A percentile compares a stretch with the other conserved stretches of the same genome.
Evolutionary conservation across 2,329 filamentous ascomycete genomes (phyloP).

Genomic region (Tolypocladium amazonense): DNA sequence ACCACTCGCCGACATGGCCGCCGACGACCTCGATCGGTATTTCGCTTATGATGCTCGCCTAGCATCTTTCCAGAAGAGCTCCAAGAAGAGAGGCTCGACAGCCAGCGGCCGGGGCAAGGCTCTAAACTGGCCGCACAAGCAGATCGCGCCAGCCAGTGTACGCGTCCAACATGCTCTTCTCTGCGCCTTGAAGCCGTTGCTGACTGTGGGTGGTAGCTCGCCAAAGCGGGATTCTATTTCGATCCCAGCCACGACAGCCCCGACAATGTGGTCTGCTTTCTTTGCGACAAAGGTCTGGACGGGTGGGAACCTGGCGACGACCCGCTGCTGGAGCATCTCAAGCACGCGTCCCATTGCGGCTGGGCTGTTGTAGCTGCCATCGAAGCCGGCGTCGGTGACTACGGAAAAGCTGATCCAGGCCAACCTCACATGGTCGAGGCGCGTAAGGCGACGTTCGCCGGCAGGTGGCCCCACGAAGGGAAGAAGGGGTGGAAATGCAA

Average conservation of each 20-base stretch:
- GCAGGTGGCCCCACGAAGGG: conserved; percentile 77
- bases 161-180: conserved; percentile 1
- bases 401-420: conserved; percentile 62
- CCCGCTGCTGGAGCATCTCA: conserved; percentile 74
- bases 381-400: conserved; percentile 50
- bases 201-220: conserved; percentile 50
- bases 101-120: conserved; percentile 43
- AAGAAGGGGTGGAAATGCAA: conserved; percentile 88
- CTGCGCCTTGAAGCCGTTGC: neutral
- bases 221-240: conserved; percentile 86
- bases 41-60: conserved; percentile 66
- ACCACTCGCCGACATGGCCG: conserved; percentile 16
- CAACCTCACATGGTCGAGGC: conserved; percentile 63
- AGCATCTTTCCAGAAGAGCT: conserved; percentile 61
- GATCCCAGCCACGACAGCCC: conserved; percentile 62
- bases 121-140: conserved; percentile 65
- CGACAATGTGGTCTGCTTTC: conserved; percentile 85
- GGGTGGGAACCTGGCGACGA: conserved; percentile 87
- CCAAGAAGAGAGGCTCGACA: conserved; percentile 61
- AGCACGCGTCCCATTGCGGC: conserved; percentile 70
- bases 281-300: conserved; percentile 74
- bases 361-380: conserved; percentile 69
- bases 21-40: conserved; percentile 33
- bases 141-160: conserved; percentile 21
- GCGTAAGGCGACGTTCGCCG: conserved; percentile 72